Evolutionary conservation across 2,329 filamentous ascomycete genomes (phyloP).

Genomic region (Pseudocercospora vitis): DNA sequence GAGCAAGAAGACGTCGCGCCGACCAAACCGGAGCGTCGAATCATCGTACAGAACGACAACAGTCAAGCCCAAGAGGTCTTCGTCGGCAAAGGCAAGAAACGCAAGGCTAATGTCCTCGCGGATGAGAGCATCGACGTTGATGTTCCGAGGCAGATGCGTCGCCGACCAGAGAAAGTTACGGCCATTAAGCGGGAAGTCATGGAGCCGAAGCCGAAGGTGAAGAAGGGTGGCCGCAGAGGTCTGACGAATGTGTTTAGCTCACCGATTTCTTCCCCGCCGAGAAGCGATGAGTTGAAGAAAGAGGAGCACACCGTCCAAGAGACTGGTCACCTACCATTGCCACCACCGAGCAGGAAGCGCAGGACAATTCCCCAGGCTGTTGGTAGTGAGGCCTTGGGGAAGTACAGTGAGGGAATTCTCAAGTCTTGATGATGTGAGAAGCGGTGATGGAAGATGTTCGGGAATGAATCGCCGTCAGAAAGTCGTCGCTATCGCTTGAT

Average conservation of each 20-base stretch:
- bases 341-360: too few species aligned
- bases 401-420: too few species aligned
- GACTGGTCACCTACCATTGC: too few species aligned
- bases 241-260: constrained; percentile 6
- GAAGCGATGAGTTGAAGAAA: background rate
- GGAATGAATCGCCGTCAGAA: too few species aligned
- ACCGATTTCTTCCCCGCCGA: background rate
- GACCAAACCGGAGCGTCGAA: constrained; percentile 5
- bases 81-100: constrained; percentile 7
- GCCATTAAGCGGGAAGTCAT: too few species aligned
- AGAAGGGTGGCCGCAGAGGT: constrained; percentile 1
- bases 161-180: too few species aligned
- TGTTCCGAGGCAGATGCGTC: background rate
- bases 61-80: constrained; percentile 7
- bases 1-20: background rate
- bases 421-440: background rate
- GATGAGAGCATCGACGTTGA: constrained; percentile 4
- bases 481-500: too few species aligned
- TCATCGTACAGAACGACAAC: constrained; percentile 10
- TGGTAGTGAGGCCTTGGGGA: background rate
- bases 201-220: background rate
- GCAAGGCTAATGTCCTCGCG: constrained; percentile 9
- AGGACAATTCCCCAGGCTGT: background rate
- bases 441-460: too few species aligned
- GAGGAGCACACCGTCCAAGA: too few species aligned